Evolutionary conservation across 768 basidiomycete genomes (phyloP).

Genomic region (Hortiboletus campestris): DNA sequence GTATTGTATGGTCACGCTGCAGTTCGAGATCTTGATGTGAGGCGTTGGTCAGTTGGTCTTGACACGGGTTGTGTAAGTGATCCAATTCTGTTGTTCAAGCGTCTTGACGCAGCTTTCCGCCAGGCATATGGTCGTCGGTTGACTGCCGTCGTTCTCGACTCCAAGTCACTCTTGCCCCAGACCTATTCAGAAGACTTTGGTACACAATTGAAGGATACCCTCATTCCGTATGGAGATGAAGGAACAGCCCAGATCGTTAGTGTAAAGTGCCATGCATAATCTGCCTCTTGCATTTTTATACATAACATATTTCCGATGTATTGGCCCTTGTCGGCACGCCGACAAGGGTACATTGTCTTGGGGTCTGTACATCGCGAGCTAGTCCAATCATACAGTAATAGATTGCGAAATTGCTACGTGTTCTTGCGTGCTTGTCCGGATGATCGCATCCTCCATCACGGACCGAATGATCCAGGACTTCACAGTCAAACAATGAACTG

Average conservation of each 20-base stretch:
- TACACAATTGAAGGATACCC: constrained; percentile 19
- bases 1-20: constrained; percentile 91
- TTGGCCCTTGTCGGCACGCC: background rate
- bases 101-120: background rate
- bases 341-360: background rate
- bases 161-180: constrained; percentile 16
- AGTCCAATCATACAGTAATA: constrained; percentile 1
- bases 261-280: constrained; percentile 42
- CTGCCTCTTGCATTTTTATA: background rate
- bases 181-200: constrained; percentile 15
- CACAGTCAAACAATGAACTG: constrained; percentile 28
- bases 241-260: constrained; percentile 49
- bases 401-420: background rate
- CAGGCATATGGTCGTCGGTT: constrained; percentile 60
- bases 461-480: background rate
- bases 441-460: background rate
- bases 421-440: background rate
- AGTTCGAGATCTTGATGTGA: constrained; percentile 73
- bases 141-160: constrained; percentile 64
- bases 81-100: background rate
- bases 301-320: background rate
- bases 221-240: constrained; percentile 57
- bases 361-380: background rate
- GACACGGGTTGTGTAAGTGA: constrained; percentile 81
- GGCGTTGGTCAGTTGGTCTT: constrained; percentile 80